Base-by-base conservation (phyloP, 2,329 filamentous ascomycete species). In the Claviceps sp. region DNA sequence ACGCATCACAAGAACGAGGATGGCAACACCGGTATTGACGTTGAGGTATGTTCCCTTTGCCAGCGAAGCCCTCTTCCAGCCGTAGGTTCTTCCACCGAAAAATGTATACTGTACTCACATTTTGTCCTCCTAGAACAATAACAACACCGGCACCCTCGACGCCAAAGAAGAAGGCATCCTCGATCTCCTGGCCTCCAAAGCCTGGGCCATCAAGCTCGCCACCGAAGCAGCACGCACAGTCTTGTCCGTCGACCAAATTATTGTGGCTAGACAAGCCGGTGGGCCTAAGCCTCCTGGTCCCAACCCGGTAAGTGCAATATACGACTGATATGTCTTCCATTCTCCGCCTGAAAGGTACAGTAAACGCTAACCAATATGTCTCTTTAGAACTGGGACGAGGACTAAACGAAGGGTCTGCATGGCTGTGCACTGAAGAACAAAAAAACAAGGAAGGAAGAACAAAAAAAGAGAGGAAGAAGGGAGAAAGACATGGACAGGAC, bases 221-320 rank as follows among this genome's bases (percentile, higher is more conserved):
- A 96, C 91, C 24, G 93, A 98, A 71, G 85, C 93, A 42, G 91
- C 89, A 50, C 81, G 93, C 62, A 98, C 93, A 47, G 86, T 98
- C 34, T 75, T 98, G 58, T 95, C 89, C 47, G 93, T 98, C 41
- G 93, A 98, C 70, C 94, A 98, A 73, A 98, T 98, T 65, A 98
- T 98, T 66, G 93, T 98, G 53, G 90, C 94, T 57, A 83, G 91
- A 72, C 93, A 97, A 73, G 93, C 94, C 47, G 93, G 93, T 65
- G 93, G 93, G 40, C 93, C 94, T 22, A 98, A 98, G 78, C 91
- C 91, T 52, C 93, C 93, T 34, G 90, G 86, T 47, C 93, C 89
- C 60, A 96, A 96, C 72, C 85, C 90, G 46, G 74, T 77, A 65
- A 63, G 74, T 69, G 50, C 14, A 45, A 5, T 1, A 6, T 4